Evolutionary conservation across 345 rosid genomes (phyloP).

Genomic region (Salix udensis): DNA sequence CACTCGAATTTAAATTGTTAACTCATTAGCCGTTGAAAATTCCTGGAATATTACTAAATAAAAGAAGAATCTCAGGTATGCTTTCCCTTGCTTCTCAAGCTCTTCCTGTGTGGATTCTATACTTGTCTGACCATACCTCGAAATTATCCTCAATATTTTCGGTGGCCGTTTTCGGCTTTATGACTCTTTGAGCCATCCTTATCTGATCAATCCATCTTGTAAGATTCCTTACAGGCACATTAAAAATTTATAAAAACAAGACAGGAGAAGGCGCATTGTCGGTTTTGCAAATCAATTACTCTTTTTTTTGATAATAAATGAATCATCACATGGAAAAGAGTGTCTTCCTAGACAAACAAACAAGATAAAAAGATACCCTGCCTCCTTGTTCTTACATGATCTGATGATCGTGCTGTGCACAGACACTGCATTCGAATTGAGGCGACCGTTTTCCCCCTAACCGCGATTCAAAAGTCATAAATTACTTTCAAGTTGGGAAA

Average conservation of each 20-base stretch:
- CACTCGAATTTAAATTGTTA: no score
- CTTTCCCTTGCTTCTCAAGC: background rate
- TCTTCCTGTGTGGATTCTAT: background rate
- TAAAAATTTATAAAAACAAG: background rate
- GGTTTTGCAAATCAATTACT: background rate
- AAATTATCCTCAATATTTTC: background rate
- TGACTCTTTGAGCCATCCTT: background rate
- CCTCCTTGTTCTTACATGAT: background rate
- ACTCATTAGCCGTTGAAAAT: no score
- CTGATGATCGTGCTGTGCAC: background rate
- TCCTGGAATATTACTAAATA: background rate
- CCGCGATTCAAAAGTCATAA: background rate
- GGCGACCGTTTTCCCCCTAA: conserved; percentile 12
- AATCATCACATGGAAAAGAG: background rate
- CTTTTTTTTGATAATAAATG: background rate
- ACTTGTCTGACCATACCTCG: background rate
- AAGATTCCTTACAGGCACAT: background rate
- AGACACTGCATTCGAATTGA: conserved; percentile 11
- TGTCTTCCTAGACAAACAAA: background rate
- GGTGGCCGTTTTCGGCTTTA: background rate
- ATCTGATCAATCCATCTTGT: background rate
- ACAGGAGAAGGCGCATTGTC: background rate
- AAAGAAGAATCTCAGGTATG: background rate
- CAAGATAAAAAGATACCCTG: background rate
- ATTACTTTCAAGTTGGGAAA: background rate